Base-by-base conservation (phyloP, 2,329 filamentous ascomycete genomes). In the Claviceps africana region DNA sequence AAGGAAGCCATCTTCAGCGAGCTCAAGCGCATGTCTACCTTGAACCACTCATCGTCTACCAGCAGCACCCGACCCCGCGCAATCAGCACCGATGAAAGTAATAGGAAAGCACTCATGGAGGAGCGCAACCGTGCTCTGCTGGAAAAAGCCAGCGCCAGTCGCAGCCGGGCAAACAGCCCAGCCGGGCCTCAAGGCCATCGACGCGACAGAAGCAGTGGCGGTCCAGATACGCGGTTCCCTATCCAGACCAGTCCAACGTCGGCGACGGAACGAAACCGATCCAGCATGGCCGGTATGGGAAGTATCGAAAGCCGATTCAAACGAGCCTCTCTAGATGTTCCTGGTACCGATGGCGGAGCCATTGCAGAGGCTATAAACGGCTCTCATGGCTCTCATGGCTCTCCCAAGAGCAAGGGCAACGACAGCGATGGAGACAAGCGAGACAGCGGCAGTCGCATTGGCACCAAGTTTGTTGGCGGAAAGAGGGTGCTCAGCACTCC, bases 1-100 rank as follows among this genome's bases (percentile, higher is more conserved):
- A 98, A 98, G 69, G 88, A 95, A 56, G 79, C 86, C 55, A 95
- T 98, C 63, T 98, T 98, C 67, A 87, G 85, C 57, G 93, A 96
- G 66, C 77, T 98, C 56, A 98, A 98, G 75, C 89, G 93, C 59
- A 86, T 89, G 65, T 88, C 85, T 44, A 79, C 79, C 10, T 74
- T 86, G 19, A 81, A 76, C 13, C 81, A 85, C 60, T 78, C 78
- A n/a, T 73, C 76, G 44, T 83, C 83, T 1, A 64, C 76, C 31
- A 64, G 62, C 45, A 70, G 69, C 56, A 77, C 74, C 59, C 82
- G 88, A 43, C 85, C 87, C 25, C 85, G 93, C 47, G 90, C 90
- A 31, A 87, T 96, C 62, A 94, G 88, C 65, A 95, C 89, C 0
- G 89, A 98, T 64, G 93, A 98, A 73, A 94, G 88, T 70, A 94